These are phyloP conservation scores for Talaromyces proteolyticus DNA, from an alignment of 495 filamentous ascomycete species.

Conservation along the genomic window DNA sequence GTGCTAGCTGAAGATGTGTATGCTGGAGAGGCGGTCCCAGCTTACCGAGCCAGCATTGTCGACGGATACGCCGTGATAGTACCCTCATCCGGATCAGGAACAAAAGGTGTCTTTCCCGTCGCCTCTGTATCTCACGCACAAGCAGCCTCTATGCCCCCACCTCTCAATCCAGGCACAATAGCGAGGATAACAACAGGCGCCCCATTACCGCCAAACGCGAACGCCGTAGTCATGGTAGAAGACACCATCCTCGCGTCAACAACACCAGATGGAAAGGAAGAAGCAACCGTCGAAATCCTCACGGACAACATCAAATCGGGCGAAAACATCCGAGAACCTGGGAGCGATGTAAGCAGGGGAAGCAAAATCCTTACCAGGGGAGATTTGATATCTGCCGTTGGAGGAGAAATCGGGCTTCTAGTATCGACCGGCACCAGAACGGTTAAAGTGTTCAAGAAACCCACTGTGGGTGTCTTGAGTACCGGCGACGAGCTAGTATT, in stretches of 20 bases:
- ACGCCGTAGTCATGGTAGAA: slow-evolving; percentile 95
- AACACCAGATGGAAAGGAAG: slow-evolving; percentile 77
- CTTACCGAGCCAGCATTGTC: slow-evolving; percentile 92
- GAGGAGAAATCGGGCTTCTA: slow-evolving; percentile 85
- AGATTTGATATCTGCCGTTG: slow-evolving; percentile 71
- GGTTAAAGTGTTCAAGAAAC: slow-evolving; percentile 71
- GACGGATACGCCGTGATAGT: slow-evolving; percentile 84
- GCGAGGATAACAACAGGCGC: slow-evolving; percentile 92
- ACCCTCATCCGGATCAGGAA: slow-evolving; percentile 44
- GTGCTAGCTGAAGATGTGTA: slow-evolving; percentile 80
- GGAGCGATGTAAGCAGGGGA: slow-evolving; percentile 73
- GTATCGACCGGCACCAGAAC: slow-evolving; percentile 74
- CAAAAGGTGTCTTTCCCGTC: slow-evolving; percentile 79
- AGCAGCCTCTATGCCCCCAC: slow-evolving; percentile 49
- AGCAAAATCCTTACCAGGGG: slow-evolving; percentile 67
- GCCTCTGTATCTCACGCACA: slow-evolving; percentile 80
- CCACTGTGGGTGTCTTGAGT: slow-evolving; percentile 79
- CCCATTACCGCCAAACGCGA: slow-evolving; percentile 81
- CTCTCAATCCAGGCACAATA: slow-evolving; percentile 66
- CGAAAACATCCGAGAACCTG: slow-evolving; percentile 88
- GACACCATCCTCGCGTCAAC: slow-evolving; percentile 70
- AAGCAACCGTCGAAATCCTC: slow-evolving; percentile 79
- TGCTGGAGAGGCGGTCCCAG: slow-evolving; percentile 78
- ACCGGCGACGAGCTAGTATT: slow-evolving; percentile 93
- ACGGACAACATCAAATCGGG: slow-evolving; percentile 66